phyloP scores from a whole-genome alignment of 768 basidiomycete species.

The Butyriboletus loyo region DNA sequence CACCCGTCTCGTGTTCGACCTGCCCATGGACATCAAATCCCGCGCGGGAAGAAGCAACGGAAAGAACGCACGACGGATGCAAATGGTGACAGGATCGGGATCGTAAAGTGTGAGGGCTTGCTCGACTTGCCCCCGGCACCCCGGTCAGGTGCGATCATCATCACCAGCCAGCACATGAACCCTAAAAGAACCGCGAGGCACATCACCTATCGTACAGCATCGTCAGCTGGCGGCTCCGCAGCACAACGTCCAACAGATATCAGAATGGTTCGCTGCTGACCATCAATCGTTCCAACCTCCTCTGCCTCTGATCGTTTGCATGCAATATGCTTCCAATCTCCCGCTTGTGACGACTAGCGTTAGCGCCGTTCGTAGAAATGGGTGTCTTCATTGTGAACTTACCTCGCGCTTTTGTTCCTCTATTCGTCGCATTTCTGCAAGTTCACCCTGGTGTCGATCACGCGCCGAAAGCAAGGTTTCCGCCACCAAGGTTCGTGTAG shows the following conservation, averaged over 20 bases:
- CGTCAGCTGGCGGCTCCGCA: constrained; percentile 13
- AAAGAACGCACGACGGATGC: constrained; percentile 58
- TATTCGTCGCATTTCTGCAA: constrained; percentile 38
- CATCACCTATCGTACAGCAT: constrained; percentile 10
- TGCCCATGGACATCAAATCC: constrained; percentile 24
- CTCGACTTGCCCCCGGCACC: constrained; percentile 5
- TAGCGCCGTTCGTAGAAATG: not conserved
- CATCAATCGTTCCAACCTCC: constrained; percentile 48
- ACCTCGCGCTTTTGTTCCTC: constrained; percentile 51
- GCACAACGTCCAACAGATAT: not conserved
- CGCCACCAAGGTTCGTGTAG: constrained; percentile 59
- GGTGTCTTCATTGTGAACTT: constrained; percentile 15
- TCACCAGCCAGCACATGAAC: constrained; percentile 20
- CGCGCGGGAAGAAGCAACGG: not conserved
- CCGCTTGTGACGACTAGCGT: constrained; percentile 33
- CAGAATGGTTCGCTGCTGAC: constrained; percentile 35
- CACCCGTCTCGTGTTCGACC: constrained; percentile 75
- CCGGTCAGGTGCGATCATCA: constrained; percentile 13
- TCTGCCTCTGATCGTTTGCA: constrained; percentile 47
- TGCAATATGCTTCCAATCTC: constrained; percentile 39
- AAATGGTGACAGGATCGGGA: constrained; percentile 76
- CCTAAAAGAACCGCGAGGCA: constrained; percentile 25
- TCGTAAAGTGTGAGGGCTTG: constrained; percentile 62
- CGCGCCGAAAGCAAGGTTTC: constrained; percentile 57
- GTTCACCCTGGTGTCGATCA: constrained; percentile 46